Base-by-base conservation (phyloP, 306 rosid species). In the Canavalia gladiata region DNA sequence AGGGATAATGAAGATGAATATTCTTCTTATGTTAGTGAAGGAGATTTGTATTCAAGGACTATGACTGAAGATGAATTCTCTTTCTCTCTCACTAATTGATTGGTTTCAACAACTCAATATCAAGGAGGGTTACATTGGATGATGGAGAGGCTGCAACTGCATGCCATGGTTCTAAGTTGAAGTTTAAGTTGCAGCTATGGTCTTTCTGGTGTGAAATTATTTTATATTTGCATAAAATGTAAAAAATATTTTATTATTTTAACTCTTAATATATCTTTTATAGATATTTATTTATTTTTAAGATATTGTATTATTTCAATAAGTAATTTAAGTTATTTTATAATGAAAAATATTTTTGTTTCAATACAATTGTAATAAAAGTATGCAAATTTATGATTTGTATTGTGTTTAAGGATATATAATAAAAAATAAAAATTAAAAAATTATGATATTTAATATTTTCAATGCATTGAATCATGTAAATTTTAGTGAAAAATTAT, bases 21-120 rank as follows among this genome's bases (percentile, higher is more conserved):
- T 28, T 86, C 91, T 8, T 90, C 89, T 11, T 82, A 78, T 71
- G 90, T 62, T 1, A 90, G 89, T 65, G 97, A 92, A 2, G 90
- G 85, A 5, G 91, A 92, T 49, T 68, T 85, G 1, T 68, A 84
- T 37, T 89, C 97, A 30, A 83, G 7, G 82, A 66, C 70, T 43
- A 33, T 84, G 46, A 87, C 88, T 8, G 90, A 94, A 2, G 91
- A 90, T 8, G 95, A 90, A 0, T 88, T 87, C 52, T 88, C 94
- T 81, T 81, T 87, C 43, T 54, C 82, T 51, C 3, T 82, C 62
- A 72, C 43, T 34, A 59, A 60, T 45, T 81, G 63, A 84, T 42
- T 7, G 45, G 1, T 5, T 42, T 28, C 71, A 64, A 54, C 7
- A 31, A 31, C 41, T 30, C 66, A 8, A 31, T 59, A 2, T 30